Conservation (phyloP, 2,329 filamentous ascomycete species). For the Cercospora sp. region DNA sequence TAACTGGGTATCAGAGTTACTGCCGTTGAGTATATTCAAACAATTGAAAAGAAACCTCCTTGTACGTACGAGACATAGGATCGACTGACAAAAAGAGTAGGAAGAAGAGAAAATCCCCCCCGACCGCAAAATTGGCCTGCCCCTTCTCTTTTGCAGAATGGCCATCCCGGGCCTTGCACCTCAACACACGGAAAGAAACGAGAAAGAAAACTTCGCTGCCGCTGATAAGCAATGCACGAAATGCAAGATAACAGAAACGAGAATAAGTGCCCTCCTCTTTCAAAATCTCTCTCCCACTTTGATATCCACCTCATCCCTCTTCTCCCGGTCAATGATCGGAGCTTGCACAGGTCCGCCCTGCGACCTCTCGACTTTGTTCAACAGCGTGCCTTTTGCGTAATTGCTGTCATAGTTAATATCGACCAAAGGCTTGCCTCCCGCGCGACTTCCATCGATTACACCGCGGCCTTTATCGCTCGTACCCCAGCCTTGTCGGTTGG, state of each 20-base stretch:
- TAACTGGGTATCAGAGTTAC: not conserved
- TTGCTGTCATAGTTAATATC: conserved; percentile 45
- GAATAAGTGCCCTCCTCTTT: not conserved
- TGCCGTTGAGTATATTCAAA: not conserved
- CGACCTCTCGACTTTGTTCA: conserved; percentile 45
- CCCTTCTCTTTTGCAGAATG: not conserved
- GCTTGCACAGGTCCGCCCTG: conserved; percentile 31
- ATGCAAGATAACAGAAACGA: not conserved
- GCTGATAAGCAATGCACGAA: not conserved
- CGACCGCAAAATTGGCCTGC: not conserved
- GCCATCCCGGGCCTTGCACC: not conserved
- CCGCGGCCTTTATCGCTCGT: conserved; percentile 44
- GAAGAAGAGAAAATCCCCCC: not conserved
- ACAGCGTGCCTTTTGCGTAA: conserved; percentile 52
- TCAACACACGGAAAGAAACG: not conserved
- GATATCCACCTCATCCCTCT: conserved; percentile 22
- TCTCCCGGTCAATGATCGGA: conserved; percentile 44
- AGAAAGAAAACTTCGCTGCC: not conserved
- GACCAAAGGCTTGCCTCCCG: conserved; percentile 47
- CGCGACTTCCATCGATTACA: conserved; percentile 49
- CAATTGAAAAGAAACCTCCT: not conserved
- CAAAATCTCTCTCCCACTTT: conserved; percentile 5
- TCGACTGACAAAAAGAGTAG: not conserved
- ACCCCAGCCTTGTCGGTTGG: conserved; percentile 45
- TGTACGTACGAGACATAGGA: not conserved